These are phyloP conservation scores for Scortechinia acanthostroma DNA, from an alignment of 2,329 filamentous ascomycete species.

Conservation along the genomic window DNA sequence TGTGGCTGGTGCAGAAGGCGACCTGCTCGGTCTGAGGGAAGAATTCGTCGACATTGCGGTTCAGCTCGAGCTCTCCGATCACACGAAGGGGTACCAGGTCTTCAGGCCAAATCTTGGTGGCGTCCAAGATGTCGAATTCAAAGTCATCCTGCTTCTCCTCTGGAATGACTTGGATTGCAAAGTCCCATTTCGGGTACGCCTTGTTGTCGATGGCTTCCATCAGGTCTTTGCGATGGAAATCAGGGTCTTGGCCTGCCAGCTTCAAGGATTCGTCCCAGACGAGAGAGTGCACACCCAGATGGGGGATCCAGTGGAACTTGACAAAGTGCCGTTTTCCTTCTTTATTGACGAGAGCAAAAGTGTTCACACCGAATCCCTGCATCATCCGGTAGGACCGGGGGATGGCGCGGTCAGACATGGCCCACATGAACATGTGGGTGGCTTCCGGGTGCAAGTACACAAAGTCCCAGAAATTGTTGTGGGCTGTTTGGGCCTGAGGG, in stretches of 20 bases:
- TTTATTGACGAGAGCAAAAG: slow-evolving; percentile 62
- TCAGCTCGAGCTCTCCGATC: slow-evolving; percentile 74
- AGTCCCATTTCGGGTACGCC: slow-evolving; percentile 70
- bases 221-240: slow-evolving; percentile 76
- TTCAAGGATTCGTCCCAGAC: slow-evolving; percentile 78
- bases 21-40: slow-evolving; percentile 78
- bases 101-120: slow-evolving; percentile 81
- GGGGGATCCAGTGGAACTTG: slow-evolving; percentile 72
- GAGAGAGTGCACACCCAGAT: slow-evolving; percentile 69
- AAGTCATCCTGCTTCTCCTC: slow-evolving; percentile 70
- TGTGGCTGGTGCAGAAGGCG: slow-evolving; percentile 74
- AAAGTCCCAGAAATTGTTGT: slow-evolving; percentile 77
- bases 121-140: slow-evolving; percentile 78
- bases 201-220: slow-evolving; percentile 68
- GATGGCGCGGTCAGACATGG: slow-evolving; percentile 69
- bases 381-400: slow-evolving; percentile 76
- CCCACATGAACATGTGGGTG: slow-evolving; percentile 75
- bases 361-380: slow-evolving; percentile 81
- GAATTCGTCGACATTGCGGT: slow-evolving; percentile 74
- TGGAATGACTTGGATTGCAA: slow-evolving; percentile 72
- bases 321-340: slow-evolving; percentile 66
- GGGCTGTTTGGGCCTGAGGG: slow-evolving; percentile 63
- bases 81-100: slow-evolving; percentile 69
- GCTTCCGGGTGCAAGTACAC: slow-evolving; percentile 60
- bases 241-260: slow-evolving; percentile 67